Base-by-base conservation (phyloP, 306 rosid species). In the Senna tora region DNA sequence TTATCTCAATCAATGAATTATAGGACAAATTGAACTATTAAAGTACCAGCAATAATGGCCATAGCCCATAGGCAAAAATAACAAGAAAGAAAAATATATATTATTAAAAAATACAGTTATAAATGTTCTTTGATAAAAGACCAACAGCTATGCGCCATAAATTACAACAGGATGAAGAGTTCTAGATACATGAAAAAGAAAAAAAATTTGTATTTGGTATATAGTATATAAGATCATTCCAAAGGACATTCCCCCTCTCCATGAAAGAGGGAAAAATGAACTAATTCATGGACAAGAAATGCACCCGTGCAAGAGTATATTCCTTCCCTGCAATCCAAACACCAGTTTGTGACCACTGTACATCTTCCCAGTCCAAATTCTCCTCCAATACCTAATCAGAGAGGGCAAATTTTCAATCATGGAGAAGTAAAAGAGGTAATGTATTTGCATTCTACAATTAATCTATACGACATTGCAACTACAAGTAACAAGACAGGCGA, bases 301-400 rank as follows among this genome's bases (percentile, higher is more conserved):
- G 98, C 71, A 91, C 97, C 47, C 98, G 90, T n/a, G 97, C 96
- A 45, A 93, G 94, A 17, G 83, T 73, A 80, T 93, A 93, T 69
- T 93, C 98, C 79, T 87, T 90, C 33, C 92, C 94, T 14, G 89
- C 93, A 79, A 93, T 82, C 98, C 98, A 93, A 43, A 93, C 97
- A 33, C 98, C 98, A 28, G 96, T 87, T 71, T 93, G 97, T 2
- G 98, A 93, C 98, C 98, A 93, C 73, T 84, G 97, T n/a, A 93
- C 86, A 72, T 93, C 97, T 80, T 93, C 98, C 98, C 98, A 93
- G 47, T 93, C 98, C 61, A 93, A 75, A 65, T 91, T 91, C 74
- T 93, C 97, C 86, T 87, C 96, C 77, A 93, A 66, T 38, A 93
- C 96, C 98, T 93, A 77, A 51, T 21, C 15, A 79, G 7, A 67